phyloP scores from a whole-genome alignment of 2,329 filamentous ascomycete species.

The Pyricularia grisea region DNA sequence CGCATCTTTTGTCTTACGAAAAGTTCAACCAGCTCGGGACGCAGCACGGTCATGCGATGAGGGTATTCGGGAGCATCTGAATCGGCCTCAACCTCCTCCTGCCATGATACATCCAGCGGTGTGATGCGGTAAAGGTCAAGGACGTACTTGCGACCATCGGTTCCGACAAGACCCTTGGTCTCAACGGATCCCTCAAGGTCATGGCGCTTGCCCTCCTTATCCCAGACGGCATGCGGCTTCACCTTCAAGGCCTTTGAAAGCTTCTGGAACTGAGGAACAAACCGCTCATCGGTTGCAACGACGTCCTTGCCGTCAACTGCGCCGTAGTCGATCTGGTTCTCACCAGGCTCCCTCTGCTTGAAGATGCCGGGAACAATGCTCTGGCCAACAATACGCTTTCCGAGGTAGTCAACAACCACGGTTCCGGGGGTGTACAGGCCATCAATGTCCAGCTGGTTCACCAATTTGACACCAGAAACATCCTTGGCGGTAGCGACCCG shows the following conservation, averaged over 20 bases:
- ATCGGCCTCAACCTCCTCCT: slow-evolving; percentile 60
- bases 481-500: slow-evolving; percentile 95
- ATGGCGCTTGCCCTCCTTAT: slow-evolving; percentile 85
- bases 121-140: slow-evolving; percentile 92
- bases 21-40: slow-evolving; percentile 80
- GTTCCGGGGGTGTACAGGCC: slow-evolving; percentile 93
- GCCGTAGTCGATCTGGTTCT: slow-evolving; percentile 98
- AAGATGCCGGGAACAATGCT: slow-evolving; percentile 98
- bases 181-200: slow-evolving; percentile 94
- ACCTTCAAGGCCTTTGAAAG: slow-evolving; percentile 84
- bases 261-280: slow-evolving; percentile 76
- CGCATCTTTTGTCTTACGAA: slow-evolving; percentile 80
- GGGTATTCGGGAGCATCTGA: slow-evolving; percentile 55
- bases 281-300: slow-evolving; percentile 82
- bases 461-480: slow-evolving; percentile 83
- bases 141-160: slow-evolving; percentile 95
- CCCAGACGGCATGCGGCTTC: slow-evolving; percentile 95
- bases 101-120: slow-evolving; percentile 81
- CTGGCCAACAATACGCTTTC: slow-evolving; percentile 93
- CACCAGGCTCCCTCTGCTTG: slow-evolving; percentile 93
- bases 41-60: slow-evolving; percentile 90
- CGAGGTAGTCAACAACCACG: slow-evolving; percentile 92
- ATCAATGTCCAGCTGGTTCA: slow-evolving; percentile 94
- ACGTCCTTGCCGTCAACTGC: slow-evolving; percentile 96
- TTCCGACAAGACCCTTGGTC: slow-evolving; percentile 95